Evolutionary conservation across 2,329 filamentous ascomycete genomes (phyloP).

Genomic region (Pyricularia pennisetigena): DNA sequence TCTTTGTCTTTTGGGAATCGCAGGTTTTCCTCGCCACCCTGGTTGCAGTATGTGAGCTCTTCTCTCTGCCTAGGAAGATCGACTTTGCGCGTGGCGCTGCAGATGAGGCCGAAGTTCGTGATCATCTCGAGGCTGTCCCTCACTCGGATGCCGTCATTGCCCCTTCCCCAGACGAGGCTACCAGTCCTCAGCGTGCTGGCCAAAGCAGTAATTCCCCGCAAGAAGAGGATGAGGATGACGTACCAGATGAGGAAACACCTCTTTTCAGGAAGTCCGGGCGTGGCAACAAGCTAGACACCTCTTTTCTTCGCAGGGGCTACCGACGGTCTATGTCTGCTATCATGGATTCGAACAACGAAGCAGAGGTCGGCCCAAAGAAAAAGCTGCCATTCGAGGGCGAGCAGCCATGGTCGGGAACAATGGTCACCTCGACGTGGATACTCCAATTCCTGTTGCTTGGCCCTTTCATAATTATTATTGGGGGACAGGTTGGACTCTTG

Average conservation of each 20-base stretch:
- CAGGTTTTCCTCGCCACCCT: slow-evolving; percentile 64
- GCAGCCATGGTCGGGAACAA: slow-evolving; percentile 71
- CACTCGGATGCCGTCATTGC: slow-evolving; percentile 27
- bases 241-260: slow-evolving; percentile 42
- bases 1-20: slow-evolving; percentile 70
- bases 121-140: slow-evolving; percentile 21
- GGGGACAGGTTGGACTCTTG: slow-evolving; percentile 67
- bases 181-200: neutral
- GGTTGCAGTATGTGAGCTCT: slow-evolving; percentile 71
- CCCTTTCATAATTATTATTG: slow-evolving; percentile 66
- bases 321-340: slow-evolving; percentile 33
- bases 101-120: slow-evolving; percentile 34
- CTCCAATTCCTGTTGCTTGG: slow-evolving; percentile 74
- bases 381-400: slow-evolving; percentile 53
- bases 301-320: slow-evolving; percentile 41
- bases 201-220: slow-evolving; percentile 8
- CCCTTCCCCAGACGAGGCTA: slow-evolving; percentile 25
- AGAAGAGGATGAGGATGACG: slow-evolving; percentile 23
- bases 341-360: slow-evolving; percentile 12
- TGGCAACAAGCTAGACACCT: slow-evolving; percentile 28
- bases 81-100: slow-evolving; percentile 53
- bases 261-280: slow-evolving; percentile 22
- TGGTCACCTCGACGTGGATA: slow-evolving; percentile 82
- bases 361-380: slow-evolving; percentile 20
- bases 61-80: slow-evolving; percentile 62